A percentile compares a stretch with the other conserved stretches of the same genome.
phyloP scores from a whole-genome alignment of 2,329 filamentous ascomycete genomes.

The Metarhizium rileyi region DNA sequence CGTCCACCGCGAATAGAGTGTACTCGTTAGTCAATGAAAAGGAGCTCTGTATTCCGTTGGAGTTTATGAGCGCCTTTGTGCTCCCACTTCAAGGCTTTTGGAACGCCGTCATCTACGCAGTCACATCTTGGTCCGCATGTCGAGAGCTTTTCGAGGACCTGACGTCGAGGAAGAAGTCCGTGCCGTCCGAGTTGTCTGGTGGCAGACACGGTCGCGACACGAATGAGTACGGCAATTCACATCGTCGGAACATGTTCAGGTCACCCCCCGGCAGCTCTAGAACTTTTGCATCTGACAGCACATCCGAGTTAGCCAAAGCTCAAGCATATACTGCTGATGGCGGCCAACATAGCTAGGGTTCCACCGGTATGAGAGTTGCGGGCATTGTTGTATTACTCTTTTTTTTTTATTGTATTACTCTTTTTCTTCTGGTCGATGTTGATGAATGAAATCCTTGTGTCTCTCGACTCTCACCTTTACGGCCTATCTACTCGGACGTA shows the following conservation, averaged over 20 bases:
- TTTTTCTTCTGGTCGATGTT: not conserved
- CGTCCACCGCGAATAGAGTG: constrained; percentile 66
- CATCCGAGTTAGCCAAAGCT: constrained; percentile 36
- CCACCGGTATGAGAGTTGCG: no score
- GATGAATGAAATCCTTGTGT: not conserved
- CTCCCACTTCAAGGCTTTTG: constrained; percentile 76
- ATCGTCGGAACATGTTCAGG: constrained; percentile 18
- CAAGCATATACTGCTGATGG: constrained; percentile 27
- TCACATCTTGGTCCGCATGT: constrained; percentile 58
- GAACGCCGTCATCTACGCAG: constrained; percentile 70
- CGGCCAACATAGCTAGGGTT: constrained; percentile 1
- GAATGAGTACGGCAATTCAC: not conserved
- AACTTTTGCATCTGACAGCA: constrained; percentile 39
- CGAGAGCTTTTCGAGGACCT: constrained; percentile 35
- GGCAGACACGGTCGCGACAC: constrained; percentile 13
- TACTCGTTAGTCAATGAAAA: constrained; percentile 54
- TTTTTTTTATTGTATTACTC: not conserved
- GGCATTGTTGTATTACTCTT: not conserved
- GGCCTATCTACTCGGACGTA: no score
- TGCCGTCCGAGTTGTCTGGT: constrained; percentile 25
- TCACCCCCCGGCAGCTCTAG: constrained; percentile 20
- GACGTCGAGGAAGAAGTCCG: constrained; percentile 16
- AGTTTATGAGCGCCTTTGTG: constrained; percentile 63
- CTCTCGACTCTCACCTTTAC: no score
- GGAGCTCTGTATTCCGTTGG: constrained; percentile 45